A percentile compares a stretch with the other conserved stretches of the same genome.
Conservation (phyloP, 805 yeast genomes). For the Kuraishia floccosa region DNA sequence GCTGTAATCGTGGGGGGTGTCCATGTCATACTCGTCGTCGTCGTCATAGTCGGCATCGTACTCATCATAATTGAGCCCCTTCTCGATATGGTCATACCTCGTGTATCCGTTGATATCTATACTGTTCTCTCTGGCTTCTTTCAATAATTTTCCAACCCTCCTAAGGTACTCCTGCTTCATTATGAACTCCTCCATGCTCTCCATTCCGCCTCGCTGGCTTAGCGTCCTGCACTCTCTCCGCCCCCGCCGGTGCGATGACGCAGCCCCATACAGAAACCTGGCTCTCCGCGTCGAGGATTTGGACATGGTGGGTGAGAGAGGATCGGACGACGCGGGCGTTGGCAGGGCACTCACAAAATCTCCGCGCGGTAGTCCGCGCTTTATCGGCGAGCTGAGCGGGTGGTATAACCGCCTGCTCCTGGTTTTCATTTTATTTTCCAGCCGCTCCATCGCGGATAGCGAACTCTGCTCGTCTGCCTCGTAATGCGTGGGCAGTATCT, state of each 20-base stretch:
- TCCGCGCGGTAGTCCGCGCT: too few species aligned
- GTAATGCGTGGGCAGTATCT: background rate
- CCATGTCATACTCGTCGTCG: slow-evolving; percentile 13
- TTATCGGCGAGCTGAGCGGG: slow-evolving; percentile 1
- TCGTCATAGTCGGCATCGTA: slow-evolving; percentile 16
- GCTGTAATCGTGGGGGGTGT: too few species aligned
- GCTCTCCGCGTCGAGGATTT: background rate
- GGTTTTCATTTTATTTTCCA: background rate
- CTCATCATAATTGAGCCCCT: slow-evolving; percentile 8
- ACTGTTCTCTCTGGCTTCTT: slow-evolving; percentile 10
- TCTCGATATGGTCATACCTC: too few species aligned
- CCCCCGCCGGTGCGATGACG: background rate
- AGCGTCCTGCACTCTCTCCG: slow-evolving; percentile 1
- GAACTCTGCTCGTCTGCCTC: background rate
- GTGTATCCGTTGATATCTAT: slow-evolving; percentile 12
- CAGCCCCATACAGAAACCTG: background rate
- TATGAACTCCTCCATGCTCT: slow-evolving; percentile 13
- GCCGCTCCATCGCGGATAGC: background rate
- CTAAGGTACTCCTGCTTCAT: slow-evolving; percentile 11
- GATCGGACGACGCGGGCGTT: too few species aligned
- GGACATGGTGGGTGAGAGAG: background rate
- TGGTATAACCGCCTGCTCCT: background rate
- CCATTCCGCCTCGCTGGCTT: slow-evolving; percentile 3
- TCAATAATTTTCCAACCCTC: slow-evolving; percentile 5
- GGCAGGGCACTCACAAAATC: too few species aligned